Base-by-base conservation (phyloP, 2,329 filamentous ascomycete species). In the Talaromyces funiculosus region DNA sequence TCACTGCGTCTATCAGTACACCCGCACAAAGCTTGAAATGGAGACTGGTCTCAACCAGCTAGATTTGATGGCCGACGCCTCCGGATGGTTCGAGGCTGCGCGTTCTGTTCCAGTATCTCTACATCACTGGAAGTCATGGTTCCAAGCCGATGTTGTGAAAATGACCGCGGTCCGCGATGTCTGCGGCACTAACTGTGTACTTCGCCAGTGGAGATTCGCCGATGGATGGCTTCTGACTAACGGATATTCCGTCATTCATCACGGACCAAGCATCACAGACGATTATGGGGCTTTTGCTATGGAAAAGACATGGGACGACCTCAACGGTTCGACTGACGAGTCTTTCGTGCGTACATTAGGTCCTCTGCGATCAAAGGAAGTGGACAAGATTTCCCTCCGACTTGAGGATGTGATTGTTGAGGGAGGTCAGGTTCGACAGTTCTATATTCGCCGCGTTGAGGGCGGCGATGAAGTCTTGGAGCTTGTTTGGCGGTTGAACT, bases 71-170 rank as follows among this genome's bases (percentile, higher is more conserved):
- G 78, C 76, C 35, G 84, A 87, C 62, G 70, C 80, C 22, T 80
- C 81, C 1, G 85, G 84, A 0, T 85, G 86, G 67, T 87, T 85
- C 68, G 84, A 87, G 71, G 79, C 80, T 2, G 82, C 82, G 1
- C 71, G 78, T 24, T 67, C 67, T 31, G 72, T 75, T n/a, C 80
- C 82, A 0, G 71, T 86, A 12, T 84, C 80, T 54, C 73, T 87
- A 6, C 84, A 87, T 68, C 84, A 87, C 73, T 86, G 84, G 83
- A 86, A 85, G 69, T 82, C 79, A 12, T 86, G 84, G 82, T 84
- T 84, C 71, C 66, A 76, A 8, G 69, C 67, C 24, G 72, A 76
- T 60, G 83, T 85, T 43, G 76, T 78, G 51, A 75, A 78, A 60
- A 81, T 85, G 73, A 77, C 80, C 33, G 71, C 75, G 40, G 73